Evolutionary conservation across 768 basidiomycete species (phyloP).

Genomic region (Lentinula sp.): DNA sequence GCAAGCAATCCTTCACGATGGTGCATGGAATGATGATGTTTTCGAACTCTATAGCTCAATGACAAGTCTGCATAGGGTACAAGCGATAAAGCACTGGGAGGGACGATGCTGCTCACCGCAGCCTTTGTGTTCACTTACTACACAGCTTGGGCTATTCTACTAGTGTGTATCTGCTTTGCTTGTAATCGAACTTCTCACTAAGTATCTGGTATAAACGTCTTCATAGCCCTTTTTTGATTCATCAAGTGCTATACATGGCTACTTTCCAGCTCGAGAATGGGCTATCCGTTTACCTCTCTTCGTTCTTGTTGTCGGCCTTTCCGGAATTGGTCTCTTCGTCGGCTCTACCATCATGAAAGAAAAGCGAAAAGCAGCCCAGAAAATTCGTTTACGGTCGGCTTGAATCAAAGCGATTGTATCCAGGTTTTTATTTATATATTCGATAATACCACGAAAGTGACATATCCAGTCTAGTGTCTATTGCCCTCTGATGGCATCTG

Average conservation of each 20-base stretch:
- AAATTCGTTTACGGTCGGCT: slow-evolving; percentile 55
- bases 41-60: not conserved
- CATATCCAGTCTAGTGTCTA: slow-evolving; percentile 1
- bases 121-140: slow-evolving; percentile 82
- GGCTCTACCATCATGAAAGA: slow-evolving; percentile 71
- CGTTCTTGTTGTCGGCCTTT: slow-evolving; percentile 72
- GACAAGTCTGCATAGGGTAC: slow-evolving; percentile 44
- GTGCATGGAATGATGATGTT: not conserved
- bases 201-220: slow-evolving; percentile 8
- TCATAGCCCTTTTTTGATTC: slow-evolving; percentile 75
- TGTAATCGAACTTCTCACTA: not conserved
- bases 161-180: slow-evolving; percentile 44
- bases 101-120: slow-evolving; percentile 73
- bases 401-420: slow-evolving; percentile 23
- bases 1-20: not conserved
- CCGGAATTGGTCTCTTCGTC: slow-evolving; percentile 78
- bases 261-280: slow-evolving; percentile 91
- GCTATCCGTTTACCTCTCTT: slow-evolving; percentile 83
- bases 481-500: not conserved
- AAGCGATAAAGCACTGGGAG: slow-evolving; percentile 79
- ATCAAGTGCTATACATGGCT: slow-evolving; percentile 64
- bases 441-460: not conserved
- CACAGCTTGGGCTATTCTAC: slow-evolving; percentile 84
- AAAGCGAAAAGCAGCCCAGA: slow-evolving; percentile 60
- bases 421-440: not conserved